Evolutionary conservation across 2,329 filamentous ascomycete species (phyloP).

Genomic region (Xylaria sp.): DNA sequence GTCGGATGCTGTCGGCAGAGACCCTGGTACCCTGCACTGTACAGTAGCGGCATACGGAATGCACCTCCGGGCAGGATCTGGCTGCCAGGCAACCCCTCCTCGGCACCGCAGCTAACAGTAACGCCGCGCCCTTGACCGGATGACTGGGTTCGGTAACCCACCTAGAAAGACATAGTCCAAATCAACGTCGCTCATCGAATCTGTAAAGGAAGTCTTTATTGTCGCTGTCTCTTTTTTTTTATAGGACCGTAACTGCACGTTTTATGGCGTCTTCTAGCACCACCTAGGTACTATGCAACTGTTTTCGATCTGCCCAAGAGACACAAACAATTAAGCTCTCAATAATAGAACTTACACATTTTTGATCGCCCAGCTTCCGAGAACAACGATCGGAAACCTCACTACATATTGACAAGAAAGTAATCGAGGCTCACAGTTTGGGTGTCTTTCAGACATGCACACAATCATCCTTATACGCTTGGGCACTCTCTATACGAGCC

Average conservation of each 20-base stretch:
- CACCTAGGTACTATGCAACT: not conserved
- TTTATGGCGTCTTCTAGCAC: not conserved
- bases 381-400: not conserved
- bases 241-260: not conserved
- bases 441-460: constrained; percentile 27
- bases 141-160: constrained; percentile 15
- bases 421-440: not conserved
- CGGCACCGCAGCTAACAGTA: no score
- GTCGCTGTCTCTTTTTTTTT: not conserved
- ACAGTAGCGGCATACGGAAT: no score
- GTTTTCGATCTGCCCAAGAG: not conserved
- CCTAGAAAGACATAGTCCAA: not conserved
- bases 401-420: constrained; percentile 2
- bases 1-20: no score
- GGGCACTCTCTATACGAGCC: constrained; percentile 24
- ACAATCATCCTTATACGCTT: constrained; percentile 22
- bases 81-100: no score
- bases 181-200: not conserved
- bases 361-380: not conserved
- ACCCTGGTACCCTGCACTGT: no score
- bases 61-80: no score
- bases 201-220: not conserved
- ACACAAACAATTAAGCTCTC: not conserved
- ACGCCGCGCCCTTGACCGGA: constrained; percentile 14
- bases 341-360: not conserved